Evolutionary conservation across 2,329 filamentous ascomycete species (phyloP).

Genomic region (Pseudovirgaria hyperparasitica): DNA sequence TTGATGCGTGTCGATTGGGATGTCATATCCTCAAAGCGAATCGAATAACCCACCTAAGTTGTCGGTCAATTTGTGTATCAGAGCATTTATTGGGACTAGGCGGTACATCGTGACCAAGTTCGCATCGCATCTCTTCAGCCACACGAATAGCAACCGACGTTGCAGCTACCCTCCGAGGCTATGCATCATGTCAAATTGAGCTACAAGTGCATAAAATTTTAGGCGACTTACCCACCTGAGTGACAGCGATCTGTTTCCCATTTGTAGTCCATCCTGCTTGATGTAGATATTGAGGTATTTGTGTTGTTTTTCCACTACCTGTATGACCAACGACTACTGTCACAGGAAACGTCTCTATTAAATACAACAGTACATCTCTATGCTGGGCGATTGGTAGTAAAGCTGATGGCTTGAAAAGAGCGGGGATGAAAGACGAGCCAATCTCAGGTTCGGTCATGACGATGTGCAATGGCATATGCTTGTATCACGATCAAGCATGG

Average conservation of each 20-base stretch:
- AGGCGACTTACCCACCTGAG: conserved; percentile 54
- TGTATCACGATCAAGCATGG: too few relatives aligned
- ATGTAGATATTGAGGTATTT: conserved; percentile 84
- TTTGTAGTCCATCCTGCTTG: conserved; percentile 78
- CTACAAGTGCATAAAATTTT: background rate
- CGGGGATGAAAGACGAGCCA: conserved; percentile 50
- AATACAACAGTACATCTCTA: conserved; percentile 65
- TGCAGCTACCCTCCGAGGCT: conserved; percentile 83
- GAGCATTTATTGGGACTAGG: background rate
- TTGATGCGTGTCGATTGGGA: conserved; percentile 80
- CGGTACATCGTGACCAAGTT: conserved; percentile 63
- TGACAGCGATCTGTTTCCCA: conserved; percentile 74
- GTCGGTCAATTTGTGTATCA: background rate
- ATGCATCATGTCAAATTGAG: conserved; percentile 5
- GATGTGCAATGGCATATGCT: too few relatives aligned
- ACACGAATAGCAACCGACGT: conserved; percentile 82
- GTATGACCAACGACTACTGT: conserved; percentile 89
- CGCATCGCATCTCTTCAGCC: conserved; percentile 76
- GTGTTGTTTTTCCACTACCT: conserved; percentile 79
- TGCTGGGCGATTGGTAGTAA: conserved; percentile 82
- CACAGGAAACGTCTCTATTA: conserved; percentile 71
- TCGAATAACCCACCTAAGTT: conserved; percentile 60
- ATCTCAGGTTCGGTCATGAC: conserved; percentile 24
- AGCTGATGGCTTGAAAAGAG: conserved; percentile 72
- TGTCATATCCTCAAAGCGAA: conserved; percentile 82